Conservation (phyloP, 1,284 basidiomycete species). For the Chondrostereum purpureum region DNA sequence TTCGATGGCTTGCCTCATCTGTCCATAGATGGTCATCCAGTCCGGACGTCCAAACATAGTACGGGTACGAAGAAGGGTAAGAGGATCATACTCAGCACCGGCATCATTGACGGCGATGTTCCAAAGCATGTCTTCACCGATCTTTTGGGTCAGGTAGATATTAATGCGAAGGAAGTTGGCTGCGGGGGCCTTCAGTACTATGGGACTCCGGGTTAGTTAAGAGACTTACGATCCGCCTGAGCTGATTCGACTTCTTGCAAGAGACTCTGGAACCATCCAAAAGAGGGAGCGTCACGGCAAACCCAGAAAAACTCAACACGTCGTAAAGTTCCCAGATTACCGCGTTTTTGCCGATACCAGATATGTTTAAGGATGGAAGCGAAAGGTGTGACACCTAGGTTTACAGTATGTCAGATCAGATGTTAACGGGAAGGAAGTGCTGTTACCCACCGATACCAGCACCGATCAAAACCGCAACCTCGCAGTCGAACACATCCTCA, state of each 20-base stretch:
- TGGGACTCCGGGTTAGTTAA: no score
- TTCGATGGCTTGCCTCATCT: conserved; percentile 71
- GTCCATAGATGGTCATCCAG: conserved; percentile 73
- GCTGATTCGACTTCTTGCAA: conserved; percentile 81
- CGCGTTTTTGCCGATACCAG: conserved; percentile 82
- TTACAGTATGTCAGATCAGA: no score
- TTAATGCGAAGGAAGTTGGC: conserved; percentile 87
- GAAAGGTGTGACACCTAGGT: conserved; percentile 78
- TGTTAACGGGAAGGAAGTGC: conserved; percentile 4
- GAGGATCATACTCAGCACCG: conserved; percentile 75
- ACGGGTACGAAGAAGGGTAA: conserved; percentile 77
- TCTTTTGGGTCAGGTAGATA: conserved; percentile 84
- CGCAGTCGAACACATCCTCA: conserved; percentile 81
- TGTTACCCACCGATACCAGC: conserved; percentile 73
- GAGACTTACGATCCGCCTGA: conserved; percentile 71
- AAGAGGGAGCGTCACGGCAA: conserved; percentile 81
- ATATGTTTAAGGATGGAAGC: conserved; percentile 89
- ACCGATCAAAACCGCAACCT: conserved; percentile 82
- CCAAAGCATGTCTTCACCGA: conserved; percentile 80
- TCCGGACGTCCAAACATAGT: conserved; percentile 87
- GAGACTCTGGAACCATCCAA: conserved; percentile 88
- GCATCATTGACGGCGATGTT: conserved; percentile 85
- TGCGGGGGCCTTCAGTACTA: no score
- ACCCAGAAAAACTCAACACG: conserved; percentile 92
- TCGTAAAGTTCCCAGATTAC: conserved; percentile 68